Evolutionary conservation across 192 early-diverging fungal species (phyloP), one percentile per base, ranked within the genome.

Genomic region (Mortierella hygrophila): DNA sequence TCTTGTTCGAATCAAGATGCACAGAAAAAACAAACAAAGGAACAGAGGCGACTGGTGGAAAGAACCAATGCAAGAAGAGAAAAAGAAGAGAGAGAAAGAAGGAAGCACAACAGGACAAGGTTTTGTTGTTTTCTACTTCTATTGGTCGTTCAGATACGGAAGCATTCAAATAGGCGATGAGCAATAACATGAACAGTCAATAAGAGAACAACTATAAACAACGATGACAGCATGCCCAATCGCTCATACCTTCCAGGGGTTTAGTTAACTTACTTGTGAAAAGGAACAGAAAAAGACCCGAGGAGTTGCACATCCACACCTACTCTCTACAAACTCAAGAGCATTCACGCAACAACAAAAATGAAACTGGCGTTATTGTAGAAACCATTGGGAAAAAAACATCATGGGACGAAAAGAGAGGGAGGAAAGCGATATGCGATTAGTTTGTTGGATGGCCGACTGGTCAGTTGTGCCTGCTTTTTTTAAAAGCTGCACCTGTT

Each of bases 1-100:
- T 18, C 15, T 52, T 2, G 49, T 52, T 52, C 49, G 49, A 20
- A 3, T 6, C 49, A 52, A 52, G 55, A 65, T 65, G 60, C 60
- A 65, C 60, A 65, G 26, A 65, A 65, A 65, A 65, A 60, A 60
- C 60, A 65, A 65, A 65, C 60, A 65, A 65, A 65, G 60, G 60
- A 65, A 32, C 60, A 16, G 60, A 65, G 60, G 60, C 60, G 60
- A 65, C 60, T 65, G 60, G 60, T 32, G 11, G 26, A 65, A 29
- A 55, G 54, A 20, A 23, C 18, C 54, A 23, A 60, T 0, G 23
- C 7, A 7, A 23, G 9, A 60, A 6, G 44, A 46, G 44, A 46
- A 46, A 7, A 0, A 13, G 1, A 5, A 52, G 20, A 5, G 18
- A 20, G 18, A 20, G 15, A 6, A 5, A 57, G 26, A 65, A 65